Percentiles rank a stretch among this genome's conserved stretches.
These are phyloP conservation scores for Chenopodium suecicum DNA, from an alignment of 148 eudicot genomes.

Conservation along the genomic window DNA sequence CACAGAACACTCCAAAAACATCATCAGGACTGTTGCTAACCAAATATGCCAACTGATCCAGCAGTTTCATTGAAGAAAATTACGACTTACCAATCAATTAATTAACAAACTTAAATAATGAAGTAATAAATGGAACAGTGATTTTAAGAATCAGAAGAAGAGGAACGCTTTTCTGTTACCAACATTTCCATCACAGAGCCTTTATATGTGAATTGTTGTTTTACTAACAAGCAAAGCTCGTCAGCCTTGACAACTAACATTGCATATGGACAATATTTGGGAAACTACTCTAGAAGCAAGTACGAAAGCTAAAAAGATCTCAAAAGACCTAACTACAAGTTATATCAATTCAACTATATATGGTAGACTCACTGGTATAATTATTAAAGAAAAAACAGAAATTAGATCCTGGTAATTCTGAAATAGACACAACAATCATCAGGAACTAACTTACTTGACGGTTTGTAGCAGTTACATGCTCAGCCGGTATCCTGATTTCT, in stretches of 20 bases:
- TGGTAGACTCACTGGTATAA: background rate
- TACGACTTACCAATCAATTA: too few relatives aligned
- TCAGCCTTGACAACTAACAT: background rate
- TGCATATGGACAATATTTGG: background rate
- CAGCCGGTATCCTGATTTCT: conserved; percentile 86
- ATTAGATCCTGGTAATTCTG: too few relatives aligned
- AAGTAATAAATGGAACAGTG: background rate
- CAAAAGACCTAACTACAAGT: background rate
- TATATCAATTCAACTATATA: background rate
- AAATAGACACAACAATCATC: background rate
- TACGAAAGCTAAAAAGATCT: background rate
- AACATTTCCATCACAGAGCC: background rate
- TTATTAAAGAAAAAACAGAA: background rate
- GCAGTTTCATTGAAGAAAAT: background rate
- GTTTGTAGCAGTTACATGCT: conserved; percentile 91
- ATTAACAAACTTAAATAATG: background rate
- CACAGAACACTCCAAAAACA: background rate
- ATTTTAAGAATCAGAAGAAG: background rate
- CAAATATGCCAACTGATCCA: background rate
- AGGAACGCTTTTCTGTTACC: background rate
- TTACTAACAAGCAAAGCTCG: background rate
- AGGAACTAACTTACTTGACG: conserved; percentile 65
- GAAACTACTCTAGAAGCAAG: background rate
- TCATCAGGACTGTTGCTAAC: background rate
- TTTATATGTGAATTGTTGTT: background rate